A percentile compares a stretch with the other conserved stretches of the same genome.
Evolutionary conservation across 805 yeast species (phyloP).

Genomic region (Kodamaea restingae): DNA sequence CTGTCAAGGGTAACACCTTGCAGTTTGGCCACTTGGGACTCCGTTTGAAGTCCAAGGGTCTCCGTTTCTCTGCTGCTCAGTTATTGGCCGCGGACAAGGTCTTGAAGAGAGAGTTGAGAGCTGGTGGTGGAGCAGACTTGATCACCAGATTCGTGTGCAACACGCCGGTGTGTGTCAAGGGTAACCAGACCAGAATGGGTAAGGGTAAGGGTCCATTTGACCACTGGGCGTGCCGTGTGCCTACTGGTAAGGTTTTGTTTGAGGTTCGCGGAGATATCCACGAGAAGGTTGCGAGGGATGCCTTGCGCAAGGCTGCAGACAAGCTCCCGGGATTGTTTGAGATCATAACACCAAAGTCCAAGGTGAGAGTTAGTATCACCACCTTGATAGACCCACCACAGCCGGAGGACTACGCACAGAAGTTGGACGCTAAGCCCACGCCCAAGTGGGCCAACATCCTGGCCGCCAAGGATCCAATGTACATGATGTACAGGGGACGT

Average conservation of each 20-base stretch:
- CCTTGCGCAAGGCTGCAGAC: constrained; percentile 82
- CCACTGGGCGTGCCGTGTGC: constrained; percentile 95
- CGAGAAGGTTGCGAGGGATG: constrained; percentile 86
- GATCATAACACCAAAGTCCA: constrained; percentile 60
- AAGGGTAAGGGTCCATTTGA: constrained; percentile 98
- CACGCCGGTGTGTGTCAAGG: constrained; percentile 90
- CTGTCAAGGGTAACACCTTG: constrained; percentile 79
- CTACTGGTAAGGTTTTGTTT: constrained; percentile 89
- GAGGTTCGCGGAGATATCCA: constrained; percentile 82
- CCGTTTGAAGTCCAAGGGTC: constrained; percentile 84
- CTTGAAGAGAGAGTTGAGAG: constrained; percentile 77
- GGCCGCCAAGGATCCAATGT: constrained; percentile 48
- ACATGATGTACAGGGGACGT: constrained; percentile 60
- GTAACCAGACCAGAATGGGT: constrained; percentile 99
- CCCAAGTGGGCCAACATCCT: constrained; percentile 56
- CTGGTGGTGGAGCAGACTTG: constrained; percentile 60
- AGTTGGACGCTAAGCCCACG: constrained; percentile 57
- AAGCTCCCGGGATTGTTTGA: constrained; percentile 92
- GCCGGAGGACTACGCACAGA: constrained; percentile 50
- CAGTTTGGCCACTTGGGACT: constrained; percentile 82
- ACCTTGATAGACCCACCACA: constrained; percentile 47
- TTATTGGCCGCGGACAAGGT: constrained; percentile 87
- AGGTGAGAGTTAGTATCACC: constrained; percentile 69
- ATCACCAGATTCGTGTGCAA: constrained; percentile 80
- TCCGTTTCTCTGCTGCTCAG: constrained; percentile 81